A percentile compares a stretch with the other conserved stretches of the same genome.
Evolutionary conservation across 495 filamentous ascomycete species (phyloP).

Genomic region (Aspergillus wentii): DNA sequence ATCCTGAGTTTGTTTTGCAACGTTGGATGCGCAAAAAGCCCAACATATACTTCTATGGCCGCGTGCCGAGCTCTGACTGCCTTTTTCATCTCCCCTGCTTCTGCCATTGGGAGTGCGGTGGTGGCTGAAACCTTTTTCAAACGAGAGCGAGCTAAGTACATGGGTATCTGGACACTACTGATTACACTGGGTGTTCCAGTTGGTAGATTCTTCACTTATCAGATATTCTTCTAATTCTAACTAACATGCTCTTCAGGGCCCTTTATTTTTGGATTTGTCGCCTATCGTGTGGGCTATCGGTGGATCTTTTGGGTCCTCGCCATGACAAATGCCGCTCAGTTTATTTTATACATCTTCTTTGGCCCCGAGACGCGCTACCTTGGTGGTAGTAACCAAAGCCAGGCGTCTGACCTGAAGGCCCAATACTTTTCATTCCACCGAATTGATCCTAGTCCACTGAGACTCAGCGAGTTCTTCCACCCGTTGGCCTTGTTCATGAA

Average conservation of each 20-base stretch:
- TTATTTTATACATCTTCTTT: slow-evolving; percentile 48
- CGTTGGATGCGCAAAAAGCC: slow-evolving; percentile 39
- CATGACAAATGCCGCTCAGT: slow-evolving; percentile 49
- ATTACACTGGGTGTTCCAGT: slow-evolving; percentile 40
- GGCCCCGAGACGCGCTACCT: slow-evolving; percentile 53
- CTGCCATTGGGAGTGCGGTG: slow-evolving; percentile 38
- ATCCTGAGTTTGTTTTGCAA: slow-evolving; percentile 42
- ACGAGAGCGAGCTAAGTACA: slow-evolving; percentile 35
- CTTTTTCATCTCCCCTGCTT: slow-evolving; percentile 45
- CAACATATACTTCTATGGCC: slow-evolving; percentile 35
- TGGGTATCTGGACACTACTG: slow-evolving; percentile 46
- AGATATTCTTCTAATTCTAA: slow-evolving; percentile 20
- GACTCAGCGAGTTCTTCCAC: slow-evolving; percentile 39
- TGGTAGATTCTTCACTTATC: slow-evolving; percentile 13
- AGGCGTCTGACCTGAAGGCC: slow-evolving; percentile 25
- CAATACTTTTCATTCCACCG: slow-evolving; percentile 39
- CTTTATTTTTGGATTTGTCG: slow-evolving; percentile 45
- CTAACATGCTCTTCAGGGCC: slow-evolving; percentile 24
- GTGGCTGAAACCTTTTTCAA: slow-evolving; percentile 45
- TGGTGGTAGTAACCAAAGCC: slow-evolving; percentile 14
- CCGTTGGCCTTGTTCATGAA: slow-evolving; percentile 35
- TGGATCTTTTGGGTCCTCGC: slow-evolving; percentile 42
- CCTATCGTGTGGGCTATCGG: slow-evolving; percentile 35
- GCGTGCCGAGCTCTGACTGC: slow-evolving; percentile 41
- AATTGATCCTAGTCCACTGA: slow-evolving; percentile 45